Base-by-base conservation (phyloP, 192 early-diverging fungal species). In the Rhizophagus clarus region DNA sequence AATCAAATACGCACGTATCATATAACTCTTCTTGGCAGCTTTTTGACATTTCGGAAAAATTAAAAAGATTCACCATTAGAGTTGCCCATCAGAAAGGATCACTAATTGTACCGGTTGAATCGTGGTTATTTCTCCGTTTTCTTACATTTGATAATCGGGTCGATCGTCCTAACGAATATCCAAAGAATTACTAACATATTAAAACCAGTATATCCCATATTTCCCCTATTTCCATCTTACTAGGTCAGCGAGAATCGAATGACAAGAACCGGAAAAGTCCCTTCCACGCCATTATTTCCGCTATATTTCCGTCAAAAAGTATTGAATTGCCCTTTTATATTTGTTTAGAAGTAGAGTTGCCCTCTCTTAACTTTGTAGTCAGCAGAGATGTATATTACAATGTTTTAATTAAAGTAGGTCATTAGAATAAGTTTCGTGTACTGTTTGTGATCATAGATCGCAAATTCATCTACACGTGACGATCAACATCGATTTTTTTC, bases 271-370 rank as follows among this genome's bases (percentile, higher is more conserved):
- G 72, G 60, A 32, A 29, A 61, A 40, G 72, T 37, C 49, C 49
- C 45, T 60, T 49, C 24, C 72, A 74, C 72, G 72, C 40, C 70
- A 72, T 42, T 72, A 72, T 72, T 72, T 71, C 20, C 70, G 10
- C 70, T 72, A 45, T 72, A 72, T 72, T 72, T 45, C 4, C n/a
- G 70, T 9, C n/a, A 72, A 72, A 51, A 72, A 42, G 49, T 40
- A 45, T 72, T 72, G 20, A 67, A 29, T 15, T 29, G 29, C 64
- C 24, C 12, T 31, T 67, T 14, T 29, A 67, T 31, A 15, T 67
- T 67, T 31, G 45, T 47, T 47, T 47, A 47, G 45, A 47, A 47
- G 45, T 8, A 47, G 45, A 47, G 12, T 47, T 47, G 45, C 45
- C 11, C 45, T 47, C 45, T 47, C 7, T 47, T 47, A 9, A 3